Base-by-base conservation (phyloP, 345 rosid genomes). In the Salix koriyanagi region DNA sequence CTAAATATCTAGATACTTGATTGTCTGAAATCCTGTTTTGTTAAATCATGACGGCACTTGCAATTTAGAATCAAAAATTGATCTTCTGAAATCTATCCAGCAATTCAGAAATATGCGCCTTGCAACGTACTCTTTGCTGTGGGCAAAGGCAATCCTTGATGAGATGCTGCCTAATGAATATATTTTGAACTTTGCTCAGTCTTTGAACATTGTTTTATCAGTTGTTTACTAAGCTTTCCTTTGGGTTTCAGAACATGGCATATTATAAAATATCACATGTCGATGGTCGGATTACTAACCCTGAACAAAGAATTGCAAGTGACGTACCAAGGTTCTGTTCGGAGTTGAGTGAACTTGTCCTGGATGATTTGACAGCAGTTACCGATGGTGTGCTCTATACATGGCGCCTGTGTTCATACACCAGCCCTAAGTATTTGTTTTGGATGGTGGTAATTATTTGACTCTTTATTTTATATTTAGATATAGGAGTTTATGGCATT, bases 181-280 rank as follows among this genome's bases (percentile, higher is more conserved):
- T 23, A 52, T 69, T 61, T 58, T 42, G 61, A 42, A 42, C 64
- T 48, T 67, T 23, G 4, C 48, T 26, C 6, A 9, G 37, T 32
- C 34, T 21, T 71, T 75, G 52, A 13, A 50, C 58, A 4, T 19
- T 34, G 30, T 48, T 48, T 19, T 50, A 34, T 67, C 26, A 19
- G 42, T 44, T 72, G 39, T 65, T 77, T 10, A 69, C 69, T 67
- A 36, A 26, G 23, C 5, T 41, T 81, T 74, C 10, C n/a, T 69
- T 46, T 78, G 42, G 75, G 75, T 83, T 83, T 67, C 97, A 96
- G 98, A 96, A 92, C 82, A 94, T 96, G 98, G 95, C 93, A 5
- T 96, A 96, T 86, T 96, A 96, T 89, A 96, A 96, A 80, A 84
- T 96, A 82, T 92, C 98, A 74, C 98, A 96, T 77, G 97, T 96